Evolutionary conservation across 345 rosid species (phyloP).

Genomic region (Toxicodendron radicans): DNA sequence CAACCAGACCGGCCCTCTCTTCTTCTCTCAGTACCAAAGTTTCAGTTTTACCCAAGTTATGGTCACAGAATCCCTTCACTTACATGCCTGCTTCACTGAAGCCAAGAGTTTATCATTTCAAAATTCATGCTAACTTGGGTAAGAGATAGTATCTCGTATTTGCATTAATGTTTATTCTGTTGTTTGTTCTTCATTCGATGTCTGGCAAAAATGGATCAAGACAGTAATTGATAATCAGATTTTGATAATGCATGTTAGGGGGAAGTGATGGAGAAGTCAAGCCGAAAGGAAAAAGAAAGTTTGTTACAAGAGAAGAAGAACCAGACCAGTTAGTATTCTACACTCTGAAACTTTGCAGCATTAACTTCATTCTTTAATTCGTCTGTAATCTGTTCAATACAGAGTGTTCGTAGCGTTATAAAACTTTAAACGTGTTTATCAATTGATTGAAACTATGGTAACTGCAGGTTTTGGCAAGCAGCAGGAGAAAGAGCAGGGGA

Average conservation of each 20-base stretch:
- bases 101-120: constrained; percentile 39
- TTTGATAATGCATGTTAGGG: constrained; percentile 36
- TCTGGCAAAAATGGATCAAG: not conserved
- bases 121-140: constrained; percentile 62
- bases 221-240: constrained; percentile 1
- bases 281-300: constrained; percentile 75
- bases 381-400: not conserved
- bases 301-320: constrained; percentile 86
- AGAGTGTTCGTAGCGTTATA: not conserved
- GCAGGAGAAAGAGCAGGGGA: constrained; percentile 94
- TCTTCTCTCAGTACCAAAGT: constrained; percentile 32
- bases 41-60: constrained; percentile 25
- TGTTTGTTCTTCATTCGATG: not conserved
- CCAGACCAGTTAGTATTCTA: constrained; percentile 67
- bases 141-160: not conserved
- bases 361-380: not conserved
- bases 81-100: constrained; percentile 22
- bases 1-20: constrained; percentile 42
- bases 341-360: not conserved
- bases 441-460: not conserved
- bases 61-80: constrained; percentile 28
- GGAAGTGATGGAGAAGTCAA: constrained; percentile 73
- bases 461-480: constrained; percentile 84
- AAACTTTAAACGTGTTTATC: not conserved
- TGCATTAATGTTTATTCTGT: not conserved